phyloP scores from a whole-genome alignment of 2,329 filamentous ascomycete genomes.

The Sporothrix dimorphospora region DNA sequence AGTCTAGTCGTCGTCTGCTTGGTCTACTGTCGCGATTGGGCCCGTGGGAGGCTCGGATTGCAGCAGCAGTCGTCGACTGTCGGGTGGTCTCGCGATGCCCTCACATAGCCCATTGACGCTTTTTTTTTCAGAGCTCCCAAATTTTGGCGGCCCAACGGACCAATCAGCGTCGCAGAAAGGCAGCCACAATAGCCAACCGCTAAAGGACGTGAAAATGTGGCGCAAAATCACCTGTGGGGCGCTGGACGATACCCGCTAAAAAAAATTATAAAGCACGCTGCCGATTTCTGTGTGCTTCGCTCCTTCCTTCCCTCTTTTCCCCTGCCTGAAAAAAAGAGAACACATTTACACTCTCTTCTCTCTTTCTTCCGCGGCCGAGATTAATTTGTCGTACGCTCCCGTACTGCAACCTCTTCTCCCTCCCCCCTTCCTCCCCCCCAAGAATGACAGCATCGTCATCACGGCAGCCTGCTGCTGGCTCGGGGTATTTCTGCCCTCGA shows the following conservation, averaged over 20 bases:
- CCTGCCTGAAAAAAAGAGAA: conserved; percentile 25
- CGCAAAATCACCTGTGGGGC: conserved; percentile 5
- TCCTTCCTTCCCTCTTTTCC: conserved; percentile 18
- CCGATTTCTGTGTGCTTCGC: conserved; percentile 8
- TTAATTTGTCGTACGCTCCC: background rate
- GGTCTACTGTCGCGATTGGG: background rate
- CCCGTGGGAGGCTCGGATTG: background rate
- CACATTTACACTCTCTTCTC: conserved; percentile 22
- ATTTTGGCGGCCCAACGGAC: conserved; percentile 1
- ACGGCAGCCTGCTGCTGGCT: conserved; percentile 34
- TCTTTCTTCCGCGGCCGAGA: background rate
- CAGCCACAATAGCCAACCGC: conserved; percentile 9
- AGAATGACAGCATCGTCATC: conserved; percentile 34
- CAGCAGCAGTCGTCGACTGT: background rate
- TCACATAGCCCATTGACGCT: background rate
- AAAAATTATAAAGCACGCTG: conserved; percentile 20
- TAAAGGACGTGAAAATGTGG: background rate
- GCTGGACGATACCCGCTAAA: background rate
- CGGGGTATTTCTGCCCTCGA: conserved; percentile 31
- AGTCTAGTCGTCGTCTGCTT: background rate
- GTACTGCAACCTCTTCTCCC: background rate
- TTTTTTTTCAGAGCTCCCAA: conserved; percentile 21
- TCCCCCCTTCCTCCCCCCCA: background rate
- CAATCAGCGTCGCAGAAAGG: background rate
- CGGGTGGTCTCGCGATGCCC: conserved; percentile 24